phyloP scores from a whole-genome alignment of 768 basidiomycete species.

The Tephrocybe sp. region DNA sequence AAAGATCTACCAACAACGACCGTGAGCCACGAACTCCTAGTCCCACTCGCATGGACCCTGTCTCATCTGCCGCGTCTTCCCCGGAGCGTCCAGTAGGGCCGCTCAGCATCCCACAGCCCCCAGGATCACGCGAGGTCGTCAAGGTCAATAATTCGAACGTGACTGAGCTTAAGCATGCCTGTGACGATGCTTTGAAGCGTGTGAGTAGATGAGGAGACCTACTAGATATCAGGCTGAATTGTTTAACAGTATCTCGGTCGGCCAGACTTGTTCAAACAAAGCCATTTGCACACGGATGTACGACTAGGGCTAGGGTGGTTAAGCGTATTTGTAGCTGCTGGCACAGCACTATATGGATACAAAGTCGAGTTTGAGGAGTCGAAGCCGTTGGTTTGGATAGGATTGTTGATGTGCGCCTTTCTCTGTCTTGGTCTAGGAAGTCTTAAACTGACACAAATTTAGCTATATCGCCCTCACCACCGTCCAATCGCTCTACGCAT shows the following conservation, averaged over 20 bases:
- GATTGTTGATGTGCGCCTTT: conserved; percentile 68
- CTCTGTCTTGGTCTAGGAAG: conserved; percentile 5
- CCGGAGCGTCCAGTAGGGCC: conserved; percentile 53
- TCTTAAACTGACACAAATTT: conserved; percentile 9
- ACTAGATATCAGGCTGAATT: not conserved
- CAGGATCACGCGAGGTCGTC: conserved; percentile 48
- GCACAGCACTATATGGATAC: conserved; percentile 83
- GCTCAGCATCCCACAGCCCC: conserved; percentile 41
- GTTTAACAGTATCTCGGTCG: conserved; percentile 69
- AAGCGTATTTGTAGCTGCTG: conserved; percentile 76
- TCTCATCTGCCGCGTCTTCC: conserved; percentile 23
- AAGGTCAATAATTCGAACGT: conserved; percentile 59
- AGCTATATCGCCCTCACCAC: conserved; percentile 77
- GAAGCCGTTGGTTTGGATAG: conserved; percentile 76
- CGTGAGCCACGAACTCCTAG: conserved; percentile 18
- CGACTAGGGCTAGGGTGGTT: conserved; percentile 86
- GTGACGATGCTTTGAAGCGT: conserved; percentile 88
- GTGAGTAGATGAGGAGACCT: conserved; percentile 38
- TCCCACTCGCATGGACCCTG: conserved; percentile 17
- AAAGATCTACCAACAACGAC: conserved; percentile 14
- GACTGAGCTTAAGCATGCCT: conserved; percentile 65
- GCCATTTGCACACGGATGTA: conserved; percentile 84
- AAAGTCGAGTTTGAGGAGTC: conserved; percentile 87
- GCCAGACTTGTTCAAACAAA: conserved; percentile 83
- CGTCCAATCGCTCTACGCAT: conserved; percentile 77